A percentile compares a stretch with the other conserved stretches of the same genome.
These are phyloP conservation scores for Spencermartinsiella europaea DNA, from an alignment of 805 yeast genomes.

Conservation along the genomic window DNA sequence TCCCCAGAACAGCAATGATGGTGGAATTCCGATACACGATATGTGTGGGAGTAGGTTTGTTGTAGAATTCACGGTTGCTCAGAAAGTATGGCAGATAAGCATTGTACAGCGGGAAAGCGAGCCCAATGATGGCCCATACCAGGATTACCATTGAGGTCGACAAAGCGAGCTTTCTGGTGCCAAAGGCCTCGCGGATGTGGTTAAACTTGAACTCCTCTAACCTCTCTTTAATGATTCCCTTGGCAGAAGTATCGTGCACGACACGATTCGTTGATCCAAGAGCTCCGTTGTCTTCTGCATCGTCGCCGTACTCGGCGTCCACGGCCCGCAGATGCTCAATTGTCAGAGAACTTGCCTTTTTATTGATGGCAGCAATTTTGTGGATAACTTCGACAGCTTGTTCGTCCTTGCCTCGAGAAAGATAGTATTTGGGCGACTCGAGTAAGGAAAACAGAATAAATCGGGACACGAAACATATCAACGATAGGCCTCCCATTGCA, in stretches of 20 bases:
- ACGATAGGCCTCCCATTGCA: conserved; percentile 48
- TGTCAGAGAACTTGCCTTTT: conserved; percentile 38
- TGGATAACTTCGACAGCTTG: conserved; percentile 42
- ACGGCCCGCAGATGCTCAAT: conserved; percentile 42
- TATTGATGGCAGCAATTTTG: conserved; percentile 44
- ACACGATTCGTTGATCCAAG: neutral
- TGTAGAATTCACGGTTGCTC: conserved; percentile 41
- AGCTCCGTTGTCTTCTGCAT: neutral
- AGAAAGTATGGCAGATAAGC: conserved; percentile 50
- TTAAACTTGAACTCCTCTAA: conserved; percentile 10
- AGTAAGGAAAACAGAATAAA: conserved; percentile 39
- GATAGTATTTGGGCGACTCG: conserved; percentile 52
- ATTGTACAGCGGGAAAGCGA: conserved; percentile 51
- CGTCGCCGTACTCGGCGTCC: conserved; percentile 31
- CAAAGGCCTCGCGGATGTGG: conserved; percentile 45
- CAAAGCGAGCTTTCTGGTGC: conserved; percentile 38
- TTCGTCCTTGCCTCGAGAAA: conserved; percentile 47
- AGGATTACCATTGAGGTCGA: conserved; percentile 41
- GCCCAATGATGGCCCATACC: conserved; percentile 55
- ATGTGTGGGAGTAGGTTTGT: conserved; percentile 11
- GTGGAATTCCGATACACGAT: conserved; percentile 26
- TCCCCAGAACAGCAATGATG: conserved; percentile 41
- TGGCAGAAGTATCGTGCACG: conserved; percentile 20
- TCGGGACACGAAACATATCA: conserved; percentile 43
- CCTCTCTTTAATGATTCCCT: conserved; percentile 15